A percentile compares a stretch with the other conserved stretches of the same genome.
These are phyloP conservation scores for Penicillium parvum DNA, from an alignment of 495 filamentous ascomycete genomes.

Conservation along the genomic window DNA sequence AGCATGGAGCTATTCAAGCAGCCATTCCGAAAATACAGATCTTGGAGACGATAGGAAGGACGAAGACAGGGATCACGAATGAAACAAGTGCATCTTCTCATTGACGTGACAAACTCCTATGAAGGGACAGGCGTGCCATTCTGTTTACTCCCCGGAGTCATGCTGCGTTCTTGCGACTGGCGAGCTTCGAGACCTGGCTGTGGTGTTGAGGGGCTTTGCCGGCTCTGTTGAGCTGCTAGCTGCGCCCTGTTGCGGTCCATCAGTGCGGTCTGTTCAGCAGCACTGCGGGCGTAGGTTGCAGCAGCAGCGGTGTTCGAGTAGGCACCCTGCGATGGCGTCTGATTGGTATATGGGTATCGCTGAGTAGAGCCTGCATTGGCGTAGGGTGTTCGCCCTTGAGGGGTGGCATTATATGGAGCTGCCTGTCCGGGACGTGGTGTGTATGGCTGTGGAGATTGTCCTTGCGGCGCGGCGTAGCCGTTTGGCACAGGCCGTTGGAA, in stretches of 20 bases:
- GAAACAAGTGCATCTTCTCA: neutral
- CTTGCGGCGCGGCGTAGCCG: constrained; percentile 27
- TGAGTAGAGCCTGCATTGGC: constrained; percentile 26
- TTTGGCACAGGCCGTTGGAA: constrained; percentile 40
- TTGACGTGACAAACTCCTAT: constrained; percentile 9
- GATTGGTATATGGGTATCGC: constrained; percentile 11
- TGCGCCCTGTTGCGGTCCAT: constrained; percentile 46
- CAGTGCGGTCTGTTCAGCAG: constrained; percentile 43
- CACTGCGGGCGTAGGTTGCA: constrained; percentile 39
- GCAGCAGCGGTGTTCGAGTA: constrained; percentile 42
- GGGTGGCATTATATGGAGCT: constrained; percentile 31
- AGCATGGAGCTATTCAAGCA: too few species aligned
- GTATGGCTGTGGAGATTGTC: constrained; percentile 37
- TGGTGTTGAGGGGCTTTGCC: constrained; percentile 39
- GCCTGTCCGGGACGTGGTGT: constrained; percentile 40
- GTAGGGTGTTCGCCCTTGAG: constrained; percentile 29
- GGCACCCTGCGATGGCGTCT: constrained; percentile 28
- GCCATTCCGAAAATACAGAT: too few species aligned
- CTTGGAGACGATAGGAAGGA: neutral
- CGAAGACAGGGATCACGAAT: neutral
- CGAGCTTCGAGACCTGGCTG: constrained; percentile 30
- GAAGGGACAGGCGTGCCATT: constrained; percentile 42
- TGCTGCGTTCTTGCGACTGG: constrained; percentile 35
- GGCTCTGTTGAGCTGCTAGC: constrained; percentile 30
- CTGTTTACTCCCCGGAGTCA: constrained; percentile 37